Evolutionary conservation across 1,139 yeast species (phyloP).

Genomic region (Candida albicans): DNA sequence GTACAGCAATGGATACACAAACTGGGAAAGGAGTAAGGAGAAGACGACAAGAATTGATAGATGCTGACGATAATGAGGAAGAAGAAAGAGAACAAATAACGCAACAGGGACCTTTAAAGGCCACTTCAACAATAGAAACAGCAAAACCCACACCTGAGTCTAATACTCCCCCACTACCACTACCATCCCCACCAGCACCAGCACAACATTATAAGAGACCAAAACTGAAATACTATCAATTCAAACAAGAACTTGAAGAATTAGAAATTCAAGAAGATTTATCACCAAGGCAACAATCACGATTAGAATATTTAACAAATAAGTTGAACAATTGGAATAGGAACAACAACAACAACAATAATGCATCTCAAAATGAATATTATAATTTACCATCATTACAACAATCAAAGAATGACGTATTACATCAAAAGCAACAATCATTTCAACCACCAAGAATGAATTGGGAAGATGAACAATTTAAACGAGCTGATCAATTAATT

Average conservation of each 20-base stretch:
- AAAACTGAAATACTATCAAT: conserved; percentile 44
- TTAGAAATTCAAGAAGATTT: conserved; percentile 26
- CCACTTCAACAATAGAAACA: not conserved
- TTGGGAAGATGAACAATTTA: conserved; percentile 68
- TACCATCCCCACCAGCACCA: not conserved
- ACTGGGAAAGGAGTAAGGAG: conserved; percentile 23
- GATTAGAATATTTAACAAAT: conserved; percentile 4
- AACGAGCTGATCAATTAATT: conserved; percentile 42
- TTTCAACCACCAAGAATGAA: conserved; percentile 30
- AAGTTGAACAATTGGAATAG: conserved; percentile 4
- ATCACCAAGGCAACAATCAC: conserved; percentile 7
- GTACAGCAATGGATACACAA: conserved; percentile 8
- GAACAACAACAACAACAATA: conserved; percentile 17
- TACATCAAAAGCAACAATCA: conserved; percentile 24
- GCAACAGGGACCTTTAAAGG: not conserved
- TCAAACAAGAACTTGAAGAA: conserved; percentile 48
- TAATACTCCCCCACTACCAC: not conserved
- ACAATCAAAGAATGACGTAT: conserved; percentile 45
- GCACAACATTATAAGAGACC: conserved; percentile 7
- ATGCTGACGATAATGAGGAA: conserved; percentile 1
- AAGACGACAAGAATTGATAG: conserved; percentile 10
- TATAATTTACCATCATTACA: conserved; percentile 34
- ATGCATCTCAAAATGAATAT: conserved; percentile 20
- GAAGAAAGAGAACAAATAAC: not conserved
- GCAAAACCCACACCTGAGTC: conserved; percentile 1